Base-by-base conservation (phyloP, 805 yeast genomes). In the Candida hungchunana region DNA sequence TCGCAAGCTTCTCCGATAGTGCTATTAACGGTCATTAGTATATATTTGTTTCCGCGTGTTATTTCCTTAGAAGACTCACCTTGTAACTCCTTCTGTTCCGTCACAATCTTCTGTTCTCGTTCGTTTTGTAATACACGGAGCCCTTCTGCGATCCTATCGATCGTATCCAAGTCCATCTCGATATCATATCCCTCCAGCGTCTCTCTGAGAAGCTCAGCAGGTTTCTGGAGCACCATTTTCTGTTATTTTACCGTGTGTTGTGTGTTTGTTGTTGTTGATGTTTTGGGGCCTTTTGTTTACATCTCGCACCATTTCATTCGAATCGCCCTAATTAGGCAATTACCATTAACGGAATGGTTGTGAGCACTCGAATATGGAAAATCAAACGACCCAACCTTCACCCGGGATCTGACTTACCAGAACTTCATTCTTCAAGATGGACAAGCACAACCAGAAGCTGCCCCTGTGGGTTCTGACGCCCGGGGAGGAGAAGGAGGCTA, bases 401-500 rank as follows among this genome's bases (percentile, higher is more conserved):
- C n/a, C 7, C 18, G 37, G 20, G 22, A 27, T 17, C 11, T 33
- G 5, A 6, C 32, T 26, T 8, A 14, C 8, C 15, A 14, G n/a
- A 12, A 24, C 9, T 5, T 7, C 5, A 13, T 17, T 24, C 29
- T 15, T 18, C 20, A 18, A 15, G 7, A 50, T 50, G 55, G 55
- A 50, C 10, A 46, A 45, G 30, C 60, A 59, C 33, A 55, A 54
- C 36, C 42, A 49, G 5, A 62, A 56, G 44, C 61, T 83, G 18
- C 94, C 94, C 1, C 64, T 73, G 10, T 84, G 94, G 94, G 73
- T 82, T 44, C 63, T 84, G 16, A 73, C 85, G 0, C 90, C 93
- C 11, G 71, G 69, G 44, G 93, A 84, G 55, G 94, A 84, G 53
- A 78, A 77, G 58, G 73, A 77, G 40, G 78, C 82, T 23, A 75